Evolutionary conservation across 371 early-diverging fungal genomes (phyloP).

Genomic region (Lichtheimia corymbifera): DNA sequence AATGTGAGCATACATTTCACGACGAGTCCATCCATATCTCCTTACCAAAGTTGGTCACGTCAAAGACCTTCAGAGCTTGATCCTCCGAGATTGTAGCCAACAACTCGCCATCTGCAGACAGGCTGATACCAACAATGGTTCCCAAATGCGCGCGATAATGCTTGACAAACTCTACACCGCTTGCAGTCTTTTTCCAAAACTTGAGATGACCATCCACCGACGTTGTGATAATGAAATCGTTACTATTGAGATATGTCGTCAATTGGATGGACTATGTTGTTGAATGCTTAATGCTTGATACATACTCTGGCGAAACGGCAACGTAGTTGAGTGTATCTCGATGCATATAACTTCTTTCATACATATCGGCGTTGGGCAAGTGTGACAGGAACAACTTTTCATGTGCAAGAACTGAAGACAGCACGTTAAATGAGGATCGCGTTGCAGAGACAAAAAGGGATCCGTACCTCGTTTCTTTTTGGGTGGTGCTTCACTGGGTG

Average conservation of each 20-base stretch:
- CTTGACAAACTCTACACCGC: conserved; percentile 96
- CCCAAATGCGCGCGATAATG: conserved; percentile 89
- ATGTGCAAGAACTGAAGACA: conserved; percentile 58
- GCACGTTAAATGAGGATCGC: neutral
- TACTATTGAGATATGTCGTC: conserved; percentile 34
- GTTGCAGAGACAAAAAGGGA: neutral
- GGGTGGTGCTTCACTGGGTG: conserved; percentile 26
- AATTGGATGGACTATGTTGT: too few relatives aligned
- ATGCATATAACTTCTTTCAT: conserved; percentile 95
- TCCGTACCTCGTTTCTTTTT: conserved; percentile 43
- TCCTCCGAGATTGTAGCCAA: conserved; percentile 87
- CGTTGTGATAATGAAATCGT: conserved; percentile 91
- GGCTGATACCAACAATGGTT: conserved; percentile 56
- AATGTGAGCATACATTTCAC: too few relatives aligned
- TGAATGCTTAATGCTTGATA: neutral
- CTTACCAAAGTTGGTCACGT: conserved; percentile 91
- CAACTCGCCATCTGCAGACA: conserved; percentile 78
- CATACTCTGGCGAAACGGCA: conserved; percentile 65
- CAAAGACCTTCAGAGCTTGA: conserved; percentile 89
- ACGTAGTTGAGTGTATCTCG: conserved; percentile 84
- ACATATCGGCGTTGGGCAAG: conserved; percentile 86
- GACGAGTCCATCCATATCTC: too few relatives aligned
- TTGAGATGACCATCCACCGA: conserved; percentile 96
- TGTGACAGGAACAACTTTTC: conserved; percentile 76
- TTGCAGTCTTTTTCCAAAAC: conserved; percentile 96